These are phyloP conservation scores for Penicillium ochrochloron DNA, from an alignment of 495 filamentous ascomycete genomes.

Conservation along the genomic window DNA sequence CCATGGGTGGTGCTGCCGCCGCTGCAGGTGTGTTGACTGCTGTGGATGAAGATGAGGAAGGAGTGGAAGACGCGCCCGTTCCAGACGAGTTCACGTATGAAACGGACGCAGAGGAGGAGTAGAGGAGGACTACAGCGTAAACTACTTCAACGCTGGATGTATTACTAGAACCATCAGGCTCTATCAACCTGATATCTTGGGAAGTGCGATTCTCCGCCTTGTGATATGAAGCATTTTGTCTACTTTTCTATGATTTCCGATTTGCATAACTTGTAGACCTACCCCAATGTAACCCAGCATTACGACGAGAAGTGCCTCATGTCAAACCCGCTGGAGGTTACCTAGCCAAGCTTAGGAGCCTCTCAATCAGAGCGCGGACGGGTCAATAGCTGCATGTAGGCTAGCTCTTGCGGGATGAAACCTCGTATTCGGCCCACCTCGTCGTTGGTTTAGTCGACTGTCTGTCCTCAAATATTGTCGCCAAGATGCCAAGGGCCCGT, in stretches of 20 bases:
- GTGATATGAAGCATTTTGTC: conserved; percentile 24
- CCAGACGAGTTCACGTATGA: conserved; percentile 88
- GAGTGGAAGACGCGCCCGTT: conserved; percentile 76
- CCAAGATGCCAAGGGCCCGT: conserved; percentile 1
- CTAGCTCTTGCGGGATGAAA: neutral
- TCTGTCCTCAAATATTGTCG: neutral
- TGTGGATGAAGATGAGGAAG: conserved; percentile 83
- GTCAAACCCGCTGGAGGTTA: neutral
- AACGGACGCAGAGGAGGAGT: conserved; percentile 70
- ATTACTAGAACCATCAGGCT: conserved; percentile 52
- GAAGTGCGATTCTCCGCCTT: conserved; percentile 20
- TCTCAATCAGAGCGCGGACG: neutral
- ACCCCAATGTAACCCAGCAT: neutral
- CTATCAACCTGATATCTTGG: conserved; percentile 34
- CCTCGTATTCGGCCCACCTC: neutral
- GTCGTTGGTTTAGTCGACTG: neutral
- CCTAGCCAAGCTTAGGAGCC: neutral
- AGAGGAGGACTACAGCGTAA: conserved; percentile 33
- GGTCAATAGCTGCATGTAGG: neutral
- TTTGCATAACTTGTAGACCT: neutral
- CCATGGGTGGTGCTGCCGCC: conserved; percentile 63
- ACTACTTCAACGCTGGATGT: conserved; percentile 42
- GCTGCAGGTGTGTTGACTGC: conserved; percentile 82
- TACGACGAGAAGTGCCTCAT: neutral
- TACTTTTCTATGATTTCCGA: neutral